phyloP scores from a whole-genome alignment of 495 filamentous ascomycete species.

The Astrocystis sublimbata region DNA sequence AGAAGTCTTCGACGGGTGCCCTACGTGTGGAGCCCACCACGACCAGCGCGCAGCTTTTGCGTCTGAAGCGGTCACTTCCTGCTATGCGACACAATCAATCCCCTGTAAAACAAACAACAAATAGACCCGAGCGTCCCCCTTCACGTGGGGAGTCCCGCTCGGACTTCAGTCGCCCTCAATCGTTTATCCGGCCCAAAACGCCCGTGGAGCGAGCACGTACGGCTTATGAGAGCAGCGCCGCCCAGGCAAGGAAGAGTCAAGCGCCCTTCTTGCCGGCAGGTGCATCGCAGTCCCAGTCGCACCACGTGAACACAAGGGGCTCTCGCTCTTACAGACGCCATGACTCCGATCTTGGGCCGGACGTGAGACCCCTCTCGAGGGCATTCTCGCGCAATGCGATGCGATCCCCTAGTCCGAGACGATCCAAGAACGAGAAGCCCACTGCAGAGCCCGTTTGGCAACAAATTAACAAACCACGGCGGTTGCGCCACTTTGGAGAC shows the following conservation, averaged over 20 bases:
- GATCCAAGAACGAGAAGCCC: constrained; percentile 40
- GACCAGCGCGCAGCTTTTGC: constrained; percentile 71
- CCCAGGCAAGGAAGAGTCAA: constrained; percentile 57
- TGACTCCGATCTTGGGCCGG: constrained; percentile 64
- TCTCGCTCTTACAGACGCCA: constrained; percentile 71
- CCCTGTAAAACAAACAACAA: constrained; percentile 41
- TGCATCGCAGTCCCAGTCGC: constrained; percentile 69
- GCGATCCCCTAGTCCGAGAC: constrained; percentile 58
- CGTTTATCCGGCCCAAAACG: constrained; percentile 65
- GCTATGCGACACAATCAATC: constrained; percentile 62
- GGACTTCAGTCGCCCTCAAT: constrained; percentile 41
- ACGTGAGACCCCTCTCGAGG: constrained; percentile 56
- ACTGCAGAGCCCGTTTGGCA: constrained; percentile 45
- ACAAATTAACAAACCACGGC: constrained; percentile 71
- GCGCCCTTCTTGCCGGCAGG: constrained; percentile 83
- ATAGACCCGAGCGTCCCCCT: constrained; percentile 55
- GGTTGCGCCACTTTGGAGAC: constrained; percentile 81
- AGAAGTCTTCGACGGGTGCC: constrained; percentile 56
- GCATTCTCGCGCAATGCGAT: constrained; percentile 56
- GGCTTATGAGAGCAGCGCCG: constrained; percentile 52
- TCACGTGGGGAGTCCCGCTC: constrained; percentile 40
- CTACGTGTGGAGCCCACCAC: constrained; percentile 63
- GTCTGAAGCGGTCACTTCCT: constrained; percentile 85
- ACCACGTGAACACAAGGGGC: constrained; percentile 72
- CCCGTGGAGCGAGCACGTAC: constrained; percentile 63